These are phyloP conservation scores for Thielaviopsis cerberus DNA, from an alignment of 2,329 filamentous ascomycete genomes.

Conservation along the genomic window DNA sequence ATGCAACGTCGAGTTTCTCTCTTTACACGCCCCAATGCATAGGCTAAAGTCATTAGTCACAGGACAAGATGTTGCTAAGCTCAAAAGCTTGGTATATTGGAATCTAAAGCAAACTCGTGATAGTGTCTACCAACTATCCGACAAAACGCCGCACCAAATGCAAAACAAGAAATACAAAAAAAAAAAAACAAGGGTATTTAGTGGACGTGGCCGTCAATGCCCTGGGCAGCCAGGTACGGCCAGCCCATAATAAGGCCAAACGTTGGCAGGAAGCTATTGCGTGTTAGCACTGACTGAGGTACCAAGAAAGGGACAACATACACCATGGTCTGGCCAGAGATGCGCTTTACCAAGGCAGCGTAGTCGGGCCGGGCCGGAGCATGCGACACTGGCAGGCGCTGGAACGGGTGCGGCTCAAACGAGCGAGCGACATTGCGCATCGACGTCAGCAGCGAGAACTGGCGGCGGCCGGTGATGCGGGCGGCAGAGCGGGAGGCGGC, in stretches of 20 bases:
- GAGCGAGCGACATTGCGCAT: slow-evolving; percentile 19
- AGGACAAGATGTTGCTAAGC: neutral
- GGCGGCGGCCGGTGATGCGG: slow-evolving; percentile 18
- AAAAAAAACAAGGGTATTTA: slow-evolving; percentile 1
- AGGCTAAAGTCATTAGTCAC: too few relatives aligned
- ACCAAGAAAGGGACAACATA: slow-evolving; percentile 15
- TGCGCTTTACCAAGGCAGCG: slow-evolving; percentile 18
- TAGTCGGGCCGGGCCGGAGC: slow-evolving; percentile 19
- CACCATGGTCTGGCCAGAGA: slow-evolving; percentile 18
- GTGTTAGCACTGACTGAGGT: neutral
- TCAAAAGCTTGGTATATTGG: neutral
- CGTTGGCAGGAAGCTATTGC: slow-evolving; percentile 19
- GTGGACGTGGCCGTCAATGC: slow-evolving; percentile 18
- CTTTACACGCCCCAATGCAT: too few relatives aligned
- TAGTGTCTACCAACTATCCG: neutral
- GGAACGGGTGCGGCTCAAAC: slow-evolving; percentile 21
- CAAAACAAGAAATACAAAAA: neutral
- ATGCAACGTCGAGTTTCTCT: too few relatives aligned
- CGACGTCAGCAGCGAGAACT: slow-evolving; percentile 20
- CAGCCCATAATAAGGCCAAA: slow-evolving; percentile 20
- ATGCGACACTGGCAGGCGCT: slow-evolving; percentile 18
- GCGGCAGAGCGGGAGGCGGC: slow-evolving; percentile 11
- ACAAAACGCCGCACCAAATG: neutral
- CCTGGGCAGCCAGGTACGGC: slow-evolving; percentile 17
- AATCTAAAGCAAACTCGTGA: neutral